Percentiles rank a stretch among this genome's conserved stretches.
These are phyloP conservation scores for Lablab purpureus DNA, from an alignment of 306 rosid genomes.

Conservation along the genomic window DNA sequence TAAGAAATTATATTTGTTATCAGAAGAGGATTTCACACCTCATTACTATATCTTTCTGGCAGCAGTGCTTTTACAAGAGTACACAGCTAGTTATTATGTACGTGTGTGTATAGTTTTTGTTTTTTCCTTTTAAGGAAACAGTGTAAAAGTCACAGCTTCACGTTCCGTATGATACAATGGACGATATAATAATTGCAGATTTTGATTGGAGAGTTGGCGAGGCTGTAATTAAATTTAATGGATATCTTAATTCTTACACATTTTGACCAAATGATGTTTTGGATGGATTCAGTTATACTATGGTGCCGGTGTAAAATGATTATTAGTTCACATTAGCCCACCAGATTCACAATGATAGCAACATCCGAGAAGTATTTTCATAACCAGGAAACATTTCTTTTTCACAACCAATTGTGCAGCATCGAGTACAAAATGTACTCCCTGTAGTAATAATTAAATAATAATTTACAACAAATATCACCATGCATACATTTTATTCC, in stretches of 20 bases:
- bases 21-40: constrained; percentile 9
- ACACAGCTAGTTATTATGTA: not conserved
- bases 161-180: not conserved
- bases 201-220: not conserved
- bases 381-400: not conserved
- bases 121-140: not conserved
- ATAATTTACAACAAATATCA: constrained; percentile 42
- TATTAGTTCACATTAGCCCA: too few species aligned
- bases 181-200: not conserved
- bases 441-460: constrained; percentile 31
- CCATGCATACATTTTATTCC: constrained; percentile 14
- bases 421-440: constrained; percentile 6
- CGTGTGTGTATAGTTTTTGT: not conserved
- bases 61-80: too few species aligned
- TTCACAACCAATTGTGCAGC: constrained; percentile 10
- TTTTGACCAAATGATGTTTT: not conserved
- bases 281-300: not conserved
- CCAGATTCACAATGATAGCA: too few species aligned
- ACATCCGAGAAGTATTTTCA: not conserved
- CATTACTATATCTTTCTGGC: not conserved
- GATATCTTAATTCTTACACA: too few species aligned
- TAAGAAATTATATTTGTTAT: not conserved
- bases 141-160: not conserved
- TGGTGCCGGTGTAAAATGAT: too few species aligned
- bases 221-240: not conserved